Evolutionary conservation across 306 rosid species (phyloP).

Genomic region (Mimosa pudica): DNA sequence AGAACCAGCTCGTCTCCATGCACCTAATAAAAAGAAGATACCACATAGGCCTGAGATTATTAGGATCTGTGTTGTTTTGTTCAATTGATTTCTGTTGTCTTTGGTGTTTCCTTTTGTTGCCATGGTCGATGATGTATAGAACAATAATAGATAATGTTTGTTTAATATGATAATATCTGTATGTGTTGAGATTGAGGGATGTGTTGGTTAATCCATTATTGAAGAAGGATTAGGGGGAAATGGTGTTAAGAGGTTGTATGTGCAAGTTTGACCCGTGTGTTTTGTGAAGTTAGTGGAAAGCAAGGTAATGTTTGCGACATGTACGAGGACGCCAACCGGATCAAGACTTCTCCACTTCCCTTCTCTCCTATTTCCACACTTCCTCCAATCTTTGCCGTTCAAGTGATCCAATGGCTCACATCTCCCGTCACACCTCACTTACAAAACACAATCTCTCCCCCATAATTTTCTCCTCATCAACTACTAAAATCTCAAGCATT

Average conservation of each 20-base stretch:
- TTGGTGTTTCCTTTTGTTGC: background rate
- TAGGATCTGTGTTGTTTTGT: background rate
- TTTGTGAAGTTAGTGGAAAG: background rate
- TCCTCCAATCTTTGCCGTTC: too few relatives aligned
- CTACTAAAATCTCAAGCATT: too few relatives aligned
- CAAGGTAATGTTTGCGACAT: constrained; percentile 5
- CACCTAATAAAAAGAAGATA: background rate
- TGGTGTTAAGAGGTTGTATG: background rate
- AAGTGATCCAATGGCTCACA: too few relatives aligned
- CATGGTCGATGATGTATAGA: background rate
- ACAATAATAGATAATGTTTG: background rate
- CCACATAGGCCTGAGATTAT: background rate
- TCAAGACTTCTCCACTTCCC: too few relatives aligned
- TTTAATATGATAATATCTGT: background rate
- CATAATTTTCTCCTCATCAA: too few relatives aligned
- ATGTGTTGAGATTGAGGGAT: background rate
- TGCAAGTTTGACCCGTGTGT: background rate
- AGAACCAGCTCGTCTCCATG: constrained; percentile 7
- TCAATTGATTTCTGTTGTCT: background rate
- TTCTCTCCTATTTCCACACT: too few relatives aligned
- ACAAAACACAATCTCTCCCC: too few relatives aligned
- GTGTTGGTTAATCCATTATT: background rate
- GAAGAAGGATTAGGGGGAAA: background rate
- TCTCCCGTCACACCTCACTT: too few relatives aligned
- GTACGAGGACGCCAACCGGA: background rate